phyloP scores from a whole-genome alignment of 2,329 filamentous ascomycete genomes.

The Hirsutella minnesotensis region DNA sequence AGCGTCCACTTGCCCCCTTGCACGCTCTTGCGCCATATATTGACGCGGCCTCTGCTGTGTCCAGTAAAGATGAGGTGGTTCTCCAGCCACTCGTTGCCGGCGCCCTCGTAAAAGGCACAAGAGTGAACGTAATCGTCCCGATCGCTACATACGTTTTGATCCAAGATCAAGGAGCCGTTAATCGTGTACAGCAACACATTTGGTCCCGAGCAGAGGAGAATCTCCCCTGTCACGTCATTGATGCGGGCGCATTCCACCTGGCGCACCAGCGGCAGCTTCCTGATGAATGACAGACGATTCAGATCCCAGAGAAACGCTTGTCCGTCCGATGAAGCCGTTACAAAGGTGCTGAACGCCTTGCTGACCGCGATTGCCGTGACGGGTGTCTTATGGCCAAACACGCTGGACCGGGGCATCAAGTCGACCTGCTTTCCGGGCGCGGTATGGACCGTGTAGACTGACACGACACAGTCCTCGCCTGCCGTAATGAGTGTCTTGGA shows the following conservation, averaged over 20 bases:
- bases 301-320: conserved; percentile 88
- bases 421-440: conserved; percentile 60
- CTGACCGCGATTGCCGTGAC: conserved; percentile 76
- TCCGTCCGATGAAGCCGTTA: conserved; percentile 74
- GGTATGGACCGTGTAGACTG: conserved; percentile 63
- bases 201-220: conserved; percentile 69
- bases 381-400: conserved; percentile 83
- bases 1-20: conserved; percentile 57
- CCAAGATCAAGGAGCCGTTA: conserved; percentile 72
- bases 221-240: conserved; percentile 84
- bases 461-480: conserved; percentile 84
- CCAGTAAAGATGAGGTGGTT: conserved; percentile 81
- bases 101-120: conserved; percentile 87
- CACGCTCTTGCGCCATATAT: conserved; percentile 54
- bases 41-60: conserved; percentile 72
- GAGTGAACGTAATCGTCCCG: conserved; percentile 67
- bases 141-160: conserved; percentile 64
- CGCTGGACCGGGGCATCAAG: conserved; percentile 61
- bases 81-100: conserved; percentile 84
- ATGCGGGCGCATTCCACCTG: conserved; percentile 65
- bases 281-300: conserved; percentile 78
- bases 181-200: conserved; percentile 72
- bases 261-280: conserved; percentile 51
- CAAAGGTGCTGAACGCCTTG: conserved; percentile 75
- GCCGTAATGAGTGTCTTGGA: conserved; percentile 85